These are phyloP conservation scores for Kwoniella sp. DNA, from an alignment of 768 basidiomycete species.

Conservation along the genomic window DNA sequence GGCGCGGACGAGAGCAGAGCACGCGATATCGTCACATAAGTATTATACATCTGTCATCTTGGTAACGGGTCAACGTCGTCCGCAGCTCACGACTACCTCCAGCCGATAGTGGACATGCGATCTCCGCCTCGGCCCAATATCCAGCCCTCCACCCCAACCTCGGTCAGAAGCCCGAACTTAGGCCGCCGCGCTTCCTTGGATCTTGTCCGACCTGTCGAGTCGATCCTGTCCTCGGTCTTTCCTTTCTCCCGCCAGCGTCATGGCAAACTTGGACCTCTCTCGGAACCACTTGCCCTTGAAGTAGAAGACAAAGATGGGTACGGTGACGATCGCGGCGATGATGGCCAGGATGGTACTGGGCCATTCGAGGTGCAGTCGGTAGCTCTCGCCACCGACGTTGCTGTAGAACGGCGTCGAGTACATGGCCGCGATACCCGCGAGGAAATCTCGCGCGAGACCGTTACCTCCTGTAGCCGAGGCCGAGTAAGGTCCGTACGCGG, in stretches of 20 bases:
- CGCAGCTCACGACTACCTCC: too few species aligned
- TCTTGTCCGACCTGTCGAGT: constrained; percentile 1
- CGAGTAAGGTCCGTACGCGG: constrained; percentile 42
- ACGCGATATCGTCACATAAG: too few species aligned
- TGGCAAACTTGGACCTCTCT: constrained; percentile 30
- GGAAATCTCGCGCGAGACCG: constrained; percentile 42
- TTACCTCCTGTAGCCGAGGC: constrained; percentile 46
- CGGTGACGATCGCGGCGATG: constrained; percentile 26
- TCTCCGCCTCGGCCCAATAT: too few species aligned
- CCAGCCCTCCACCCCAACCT: too few species aligned
- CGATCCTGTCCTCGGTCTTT: constrained; percentile 8
- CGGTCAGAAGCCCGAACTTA: too few species aligned
- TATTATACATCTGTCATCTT: too few species aligned
- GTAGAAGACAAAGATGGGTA: constrained; percentile 40
- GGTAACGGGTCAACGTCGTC: too few species aligned
- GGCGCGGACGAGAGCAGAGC: too few species aligned
- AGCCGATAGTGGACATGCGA: too few species aligned
- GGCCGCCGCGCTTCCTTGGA: too few species aligned
- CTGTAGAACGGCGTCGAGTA: constrained; percentile 34
- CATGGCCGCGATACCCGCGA: constrained; percentile 43
- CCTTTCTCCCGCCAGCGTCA: constrained; percentile 25
- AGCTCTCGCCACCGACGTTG: constrained; percentile 22
- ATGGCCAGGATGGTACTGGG: constrained; percentile 34
- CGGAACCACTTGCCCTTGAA: constrained; percentile 30
- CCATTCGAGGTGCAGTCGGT: constrained; percentile 30